Evolutionary conservation across 768 basidiomycete species (phyloP), one percentile per base, ranked within the genome.

Genomic region (Suillus luteus): DNA sequence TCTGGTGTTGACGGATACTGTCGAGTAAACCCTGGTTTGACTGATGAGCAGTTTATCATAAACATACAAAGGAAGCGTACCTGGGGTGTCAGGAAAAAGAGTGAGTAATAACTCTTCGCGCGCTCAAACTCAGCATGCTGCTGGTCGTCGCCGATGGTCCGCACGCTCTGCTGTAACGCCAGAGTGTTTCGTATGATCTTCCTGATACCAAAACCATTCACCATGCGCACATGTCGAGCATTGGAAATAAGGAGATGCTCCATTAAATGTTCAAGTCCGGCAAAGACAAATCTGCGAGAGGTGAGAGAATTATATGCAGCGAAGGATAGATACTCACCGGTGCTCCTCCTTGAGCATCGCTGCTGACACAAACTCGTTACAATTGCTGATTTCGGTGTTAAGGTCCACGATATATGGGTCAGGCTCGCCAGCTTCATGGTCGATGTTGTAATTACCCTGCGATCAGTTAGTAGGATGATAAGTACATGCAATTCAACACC

Each of bases 151-250:
- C 84, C 84, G 59, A 94, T 83, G 9, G 89, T 88, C 72, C 92
- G 92, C 70, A 96, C 84, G 69, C 91, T 89, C 73, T 99, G 96
- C 71, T 96, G 95, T 43, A 99, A 82, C 22, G 96, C 92, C 40
- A 95, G 82, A 55, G 96, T 90, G 75, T 96, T 96, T 35, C 94
- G 87, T 71, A 86, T 76, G 67, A 98, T 90, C 78, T 96, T 97
- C 72, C 87, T 85, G 67, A 96, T 85, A 2, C 96, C 96, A 63
- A 86, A 86, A 0, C 78, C 73, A 68, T 92, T 97, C 11, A 87
- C 87, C 41, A 82, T 70, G 19, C 84, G 86, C 62, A 99, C 82
- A 62, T 86, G 79, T 41, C 87, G 85, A 31, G 91, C 93, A 64
- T 89, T 86, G 9, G 82, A 81, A 66, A 99, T 87, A 60, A 98